These are phyloP conservation scores for Bjerkandera adusta DNA, from an alignment of 1,284 basidiomycete genomes.

Conservation along the genomic window DNA sequence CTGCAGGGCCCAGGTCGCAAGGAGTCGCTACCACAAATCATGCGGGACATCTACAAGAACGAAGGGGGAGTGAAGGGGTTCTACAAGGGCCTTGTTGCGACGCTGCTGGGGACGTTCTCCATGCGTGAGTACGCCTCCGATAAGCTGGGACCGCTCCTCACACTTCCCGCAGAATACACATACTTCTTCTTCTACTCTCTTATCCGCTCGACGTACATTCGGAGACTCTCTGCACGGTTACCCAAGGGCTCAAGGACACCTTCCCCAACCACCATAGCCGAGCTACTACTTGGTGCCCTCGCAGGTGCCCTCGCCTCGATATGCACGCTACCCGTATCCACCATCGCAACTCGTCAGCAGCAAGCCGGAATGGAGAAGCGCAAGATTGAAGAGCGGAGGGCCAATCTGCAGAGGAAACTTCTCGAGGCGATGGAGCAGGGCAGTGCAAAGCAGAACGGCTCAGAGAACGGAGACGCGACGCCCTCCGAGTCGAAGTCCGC, in stretches of 20 bases:
- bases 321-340: conserved; percentile 97
- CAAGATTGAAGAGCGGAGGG: too few relatives aligned
- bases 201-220: conserved; percentile 81
- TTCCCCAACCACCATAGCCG: conserved; percentile 74
- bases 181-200: conserved; percentile 99
- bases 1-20: conserved; percentile 75
- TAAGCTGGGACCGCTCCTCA: conserved; percentile 1
- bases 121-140: conserved; percentile 83
- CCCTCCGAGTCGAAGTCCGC: not conserved
- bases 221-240: conserved; percentile 56
- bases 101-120: conserved; percentile 96
- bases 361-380: conserved; percentile 62
- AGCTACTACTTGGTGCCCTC: conserved; percentile 86
- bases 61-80: conserved; percentile 83
- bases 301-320: conserved; percentile 96
- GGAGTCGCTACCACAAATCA: conserved; percentile 62
- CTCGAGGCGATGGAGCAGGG: not conserved
- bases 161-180: conserved; percentile 78
- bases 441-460: conserved; percentile 9
- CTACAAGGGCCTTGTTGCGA: conserved; percentile 95
- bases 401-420: conserved; percentile 11
- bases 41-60: conserved; percentile 70
- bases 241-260: conserved; percentile 56
- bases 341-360: conserved; percentile 98
- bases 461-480: conserved; percentile 1